Conservation (phyloP, 495 filamentous ascomycete genomes). For the Chlorociboria aeruginascens region DNA sequence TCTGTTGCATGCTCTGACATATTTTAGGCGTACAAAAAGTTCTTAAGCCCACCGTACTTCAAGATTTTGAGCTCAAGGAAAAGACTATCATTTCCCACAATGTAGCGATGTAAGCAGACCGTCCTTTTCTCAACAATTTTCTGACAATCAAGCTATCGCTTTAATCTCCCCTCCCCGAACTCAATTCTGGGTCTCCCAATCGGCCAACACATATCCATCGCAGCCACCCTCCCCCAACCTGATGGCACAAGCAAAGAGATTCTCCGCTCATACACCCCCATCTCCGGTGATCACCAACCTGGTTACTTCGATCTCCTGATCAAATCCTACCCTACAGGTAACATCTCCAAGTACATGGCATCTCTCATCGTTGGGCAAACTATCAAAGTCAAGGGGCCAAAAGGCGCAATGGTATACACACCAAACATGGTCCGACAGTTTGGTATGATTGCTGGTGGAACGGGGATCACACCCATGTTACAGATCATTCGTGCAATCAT, state of each 20-base stretch:
- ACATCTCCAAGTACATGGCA: slow-evolving; percentile 87
- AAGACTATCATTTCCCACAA: slow-evolving; percentile 93
- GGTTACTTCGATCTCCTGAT: slow-evolving; percentile 95
- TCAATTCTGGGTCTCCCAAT: slow-evolving; percentile 92
- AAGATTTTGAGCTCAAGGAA: slow-evolving; percentile 79
- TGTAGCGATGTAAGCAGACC: slow-evolving; percentile 64
- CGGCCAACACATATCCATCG: slow-evolving; percentile 96
- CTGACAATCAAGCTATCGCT: slow-evolving; percentile 59
- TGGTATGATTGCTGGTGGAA: slow-evolving; percentile 96
- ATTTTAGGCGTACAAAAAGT: slow-evolving; percentile 58
- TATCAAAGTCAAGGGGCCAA: slow-evolving; percentile 83
- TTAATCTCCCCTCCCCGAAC: slow-evolving; percentile 60
- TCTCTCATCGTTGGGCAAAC: slow-evolving; percentile 69
- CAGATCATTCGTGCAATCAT: slow-evolving; percentile 89
- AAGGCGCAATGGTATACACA: slow-evolving; percentile 92
- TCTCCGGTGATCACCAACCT: slow-evolving; percentile 81
- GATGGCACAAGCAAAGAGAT: slow-evolving; percentile 73
- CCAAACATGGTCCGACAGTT: slow-evolving; percentile 91
- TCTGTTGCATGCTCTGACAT: neutral
- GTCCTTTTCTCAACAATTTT: slow-evolving; percentile 3
- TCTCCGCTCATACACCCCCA: slow-evolving; percentile 92
- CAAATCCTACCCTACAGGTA: slow-evolving; percentile 93
- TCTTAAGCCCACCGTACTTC: slow-evolving; percentile 77
- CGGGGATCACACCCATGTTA: slow-evolving; percentile 96
- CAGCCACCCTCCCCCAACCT: slow-evolving; percentile 51